Evolutionary conservation across 208 protist species (phyloP).

Genomic region (Trypanosoma conorhini): DNA sequence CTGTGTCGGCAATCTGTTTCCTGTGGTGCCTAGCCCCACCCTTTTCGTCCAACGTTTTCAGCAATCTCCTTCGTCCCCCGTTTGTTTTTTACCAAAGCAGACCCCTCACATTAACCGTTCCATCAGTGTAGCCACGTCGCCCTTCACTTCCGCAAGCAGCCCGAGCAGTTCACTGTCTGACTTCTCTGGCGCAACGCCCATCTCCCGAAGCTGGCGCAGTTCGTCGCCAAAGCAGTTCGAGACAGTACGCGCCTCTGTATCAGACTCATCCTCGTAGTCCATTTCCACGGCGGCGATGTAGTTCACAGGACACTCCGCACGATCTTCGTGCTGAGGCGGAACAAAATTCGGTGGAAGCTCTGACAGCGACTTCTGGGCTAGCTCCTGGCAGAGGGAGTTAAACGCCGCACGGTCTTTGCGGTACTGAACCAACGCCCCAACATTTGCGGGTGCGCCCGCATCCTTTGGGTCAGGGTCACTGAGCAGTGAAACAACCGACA

Average conservation of each 20-base stretch:
- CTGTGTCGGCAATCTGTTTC: background rate
- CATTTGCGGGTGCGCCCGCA: conserved; percentile 94
- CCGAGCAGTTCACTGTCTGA: conserved; percentile 61
- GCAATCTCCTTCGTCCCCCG: background rate
- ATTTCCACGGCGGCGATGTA: conserved; percentile 26
- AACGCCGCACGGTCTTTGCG: conserved; percentile 75
- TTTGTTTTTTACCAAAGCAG: conserved; percentile 8
- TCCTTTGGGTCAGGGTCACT: conserved; percentile 94
- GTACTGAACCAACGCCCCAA: conserved; percentile 92
- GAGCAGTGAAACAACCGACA: conserved; percentile 95
- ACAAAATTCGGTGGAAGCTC: conserved; percentile 91
- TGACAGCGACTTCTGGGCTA: conserved; percentile 87
- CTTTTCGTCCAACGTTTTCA: background rate
- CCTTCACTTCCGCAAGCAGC: conserved; percentile 61
- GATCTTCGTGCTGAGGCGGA: conserved; percentile 64
- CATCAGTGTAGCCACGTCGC: conserved; percentile 75
- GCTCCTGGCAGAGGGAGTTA: conserved; percentile 48
- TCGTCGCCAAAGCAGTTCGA: conserved; percentile 36
- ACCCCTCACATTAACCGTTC: conserved; percentile 37
- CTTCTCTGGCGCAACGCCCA: conserved; percentile 60
- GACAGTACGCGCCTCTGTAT: background rate
- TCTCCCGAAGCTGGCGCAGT: conserved; percentile 70
- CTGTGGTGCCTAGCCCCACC: background rate
- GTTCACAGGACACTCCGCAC: conserved; percentile 34
- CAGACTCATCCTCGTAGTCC: conserved; percentile 31